Percentiles rank a stretch among this genome's conserved stretches.
Conservation (phyloP, 371 early-diverging fungal species). For the Mucor velutinosus region DNA sequence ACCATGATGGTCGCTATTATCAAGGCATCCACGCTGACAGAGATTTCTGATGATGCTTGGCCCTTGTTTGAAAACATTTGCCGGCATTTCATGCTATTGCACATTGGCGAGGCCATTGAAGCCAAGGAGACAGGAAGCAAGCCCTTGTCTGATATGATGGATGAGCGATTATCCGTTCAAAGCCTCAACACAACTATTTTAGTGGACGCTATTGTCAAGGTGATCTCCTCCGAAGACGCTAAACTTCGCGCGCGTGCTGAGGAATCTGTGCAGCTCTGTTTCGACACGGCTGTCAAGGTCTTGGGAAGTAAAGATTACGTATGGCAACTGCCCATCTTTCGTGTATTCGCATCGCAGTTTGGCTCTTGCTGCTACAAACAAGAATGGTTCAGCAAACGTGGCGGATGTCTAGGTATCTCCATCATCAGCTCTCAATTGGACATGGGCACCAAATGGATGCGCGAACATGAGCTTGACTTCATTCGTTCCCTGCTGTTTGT, state of each 20-base stretch:
- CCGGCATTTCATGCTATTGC: slow-evolving; percentile 77
- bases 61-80: slow-evolving; percentile 67
- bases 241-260: slow-evolving; percentile 69
- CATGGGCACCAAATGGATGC: slow-evolving; percentile 87
- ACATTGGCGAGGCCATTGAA: slow-evolving; percentile 69
- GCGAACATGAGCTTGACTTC: slow-evolving; percentile 91
- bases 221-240: slow-evolving; percentile 70
- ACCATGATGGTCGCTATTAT: slow-evolving; percentile 70
- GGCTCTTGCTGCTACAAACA: slow-evolving; percentile 85
- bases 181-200: slow-evolving; percentile 65
- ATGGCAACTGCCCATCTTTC: slow-evolving; percentile 73
- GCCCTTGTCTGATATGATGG: slow-evolving; percentile 50
- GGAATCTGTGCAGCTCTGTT: slow-evolving; percentile 63
- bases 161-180: slow-evolving; percentile 44
- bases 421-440: slow-evolving; percentile 80
- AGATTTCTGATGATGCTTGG: slow-evolving; percentile 70
- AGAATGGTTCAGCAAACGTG: slow-evolving; percentile 84
- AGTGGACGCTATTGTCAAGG: slow-evolving; percentile 80
- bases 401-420: slow-evolving; percentile 91
- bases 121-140: slow-evolving; percentile 54
- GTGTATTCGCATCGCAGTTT: slow-evolving; percentile 76
- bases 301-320: slow-evolving; percentile 62
- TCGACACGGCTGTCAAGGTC: slow-evolving; percentile 60
- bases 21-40: slow-evolving; percentile 63
- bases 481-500: slow-evolving; percentile 91